Evolutionary conservation across 306 rosid species (phyloP), one percentile per base, ranked within the genome.

Genomic region (Vachellia pachyceras): DNA sequence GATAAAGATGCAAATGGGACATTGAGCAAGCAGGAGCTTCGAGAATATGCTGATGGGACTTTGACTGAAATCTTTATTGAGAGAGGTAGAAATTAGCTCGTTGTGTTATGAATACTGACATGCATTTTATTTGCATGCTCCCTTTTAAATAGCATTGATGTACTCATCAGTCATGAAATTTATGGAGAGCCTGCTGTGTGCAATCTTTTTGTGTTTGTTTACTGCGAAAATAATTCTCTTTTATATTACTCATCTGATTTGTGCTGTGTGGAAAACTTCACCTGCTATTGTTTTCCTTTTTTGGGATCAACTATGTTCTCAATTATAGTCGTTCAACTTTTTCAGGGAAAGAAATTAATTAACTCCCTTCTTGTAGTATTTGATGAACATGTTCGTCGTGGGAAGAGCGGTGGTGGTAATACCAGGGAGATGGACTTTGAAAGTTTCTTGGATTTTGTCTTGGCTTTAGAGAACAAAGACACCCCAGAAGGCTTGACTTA

Each of bases 401-500:
- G 92, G 71, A 93, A 88, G 90, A 71, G 71, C 83, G 91, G 99
- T 39, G 91, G 94, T 36, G 96, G 91, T 69, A 89, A 86, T 82
- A 40, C 92, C 25, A 90, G 99, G 84, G 99, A 93, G 88, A 96
- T 96, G 99, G 93, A 92, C 84, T 89, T 96, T 0, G 94, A 92
- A 22, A 85, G 97, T 85, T 96, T 92, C 88, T 83, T 93, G 83
- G 97, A 96, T 83, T 96, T 96, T 73, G 98, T 93, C 82, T 90
- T 96, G 80, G 99, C 99, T 84, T 90, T 89, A 67, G 99, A 96
- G 87, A 96, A 96, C 79, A 96, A 96, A 87, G 99, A 96, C 86
- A 92, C 97, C 41, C 99, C 98, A 0, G 99, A 95, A 83, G 99
- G 99, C 46, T 85, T 96, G 84, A 92, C 98, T 60, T 96, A 96